These are phyloP conservation scores for Atractiella rhizophila DNA, from an alignment of 768 basidiomycete genomes.

Conservation along the genomic window DNA sequence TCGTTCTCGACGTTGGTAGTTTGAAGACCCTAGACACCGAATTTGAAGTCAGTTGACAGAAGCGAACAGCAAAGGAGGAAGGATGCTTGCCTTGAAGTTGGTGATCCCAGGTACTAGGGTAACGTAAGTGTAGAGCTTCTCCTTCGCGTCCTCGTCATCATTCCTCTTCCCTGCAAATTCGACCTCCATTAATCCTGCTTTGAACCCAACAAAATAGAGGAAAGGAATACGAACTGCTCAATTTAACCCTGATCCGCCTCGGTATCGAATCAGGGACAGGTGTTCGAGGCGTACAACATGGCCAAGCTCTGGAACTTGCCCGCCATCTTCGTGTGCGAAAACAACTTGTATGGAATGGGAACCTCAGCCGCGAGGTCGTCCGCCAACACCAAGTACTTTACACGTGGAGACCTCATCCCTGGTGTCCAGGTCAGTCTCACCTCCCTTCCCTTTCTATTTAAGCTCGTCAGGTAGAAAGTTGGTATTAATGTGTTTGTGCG, in stretches of 20 bases:
- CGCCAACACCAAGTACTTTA: conserved; percentile 83
- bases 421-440: conserved; percentile 90
- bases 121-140: conserved; percentile 86
- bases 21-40: too few relatives aligned
- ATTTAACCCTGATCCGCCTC: conserved; percentile 67
- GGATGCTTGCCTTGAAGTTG: conserved; percentile 44
- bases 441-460: too few relatives aligned
- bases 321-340: conserved; percentile 83
- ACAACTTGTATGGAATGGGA: conserved; percentile 97
- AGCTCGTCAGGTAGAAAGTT: too few relatives aligned
- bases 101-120: conserved; percentile 42
- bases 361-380: conserved; percentile 84
- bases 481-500: too few relatives aligned
- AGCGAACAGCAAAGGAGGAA: neutral
- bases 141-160: conserved; percentile 95
- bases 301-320: conserved; percentile 33
- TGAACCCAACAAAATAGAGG: neutral
- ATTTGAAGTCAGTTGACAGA: too few relatives aligned
- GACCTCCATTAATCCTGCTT: too few relatives aligned
- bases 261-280: conserved; percentile 97
- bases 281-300: conserved; percentile 98
- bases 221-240: conserved; percentile 47
- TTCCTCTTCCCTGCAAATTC: conserved; percentile 85
- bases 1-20: too few relatives aligned
- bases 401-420: conserved; percentile 87